Evolutionary conservation across 2,329 filamentous ascomycete genomes (phyloP), one percentile per base, ranked within the genome.

Genomic region (Bipolaris cookei): DNA sequence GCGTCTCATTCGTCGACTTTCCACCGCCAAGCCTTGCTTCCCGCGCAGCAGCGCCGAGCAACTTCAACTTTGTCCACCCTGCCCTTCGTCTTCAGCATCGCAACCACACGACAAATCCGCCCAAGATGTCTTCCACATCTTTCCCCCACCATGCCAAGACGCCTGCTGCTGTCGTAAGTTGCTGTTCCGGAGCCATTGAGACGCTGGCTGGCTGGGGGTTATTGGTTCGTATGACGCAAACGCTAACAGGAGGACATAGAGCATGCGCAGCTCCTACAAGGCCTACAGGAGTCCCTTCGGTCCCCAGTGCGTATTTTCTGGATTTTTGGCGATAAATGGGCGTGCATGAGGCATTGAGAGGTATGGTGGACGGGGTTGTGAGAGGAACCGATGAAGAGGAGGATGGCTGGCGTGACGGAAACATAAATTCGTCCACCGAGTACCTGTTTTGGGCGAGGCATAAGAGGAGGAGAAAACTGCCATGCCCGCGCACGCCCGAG

Each of bases 281-380:
- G 78, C 81, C 59, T 86, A 84, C 76, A 76, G 79, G 75, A 85
- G 83, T 72, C 82, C 81, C 54, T 86, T 83, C 70, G 84, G 82
- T 53, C 85, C 85, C 59, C 81, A 84, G 84, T 88, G 80, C 75
- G 77, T 76, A 65, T 49, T 61, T 45, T 8, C 35, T 50, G 61
- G 41, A 43, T 49, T 57, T 60, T 13, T 4, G 37, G 14, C 46
- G 39, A 14, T n/a, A 20, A 21, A n/a, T 34, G 54, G 47, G 42
- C n/a, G 46, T 28, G 16, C 2, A 8, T 41, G 18, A 18, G 11
- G 51, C 8, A 35, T 46, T 32, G 4, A 23, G 46, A 16, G 16
- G n/a, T 25, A 13, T 16, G 32, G 25, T 10, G 18, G 16, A 25
- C 18, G 25, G 21, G 47, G 43, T 14, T n/a, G 20, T 10, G 6